A percentile compares a stretch with the other conserved stretches of the same genome.
These are phyloP conservation scores for Myxozyma udenii DNA, from an alignment of 805 yeast species.

Conservation along the genomic window DNA sequence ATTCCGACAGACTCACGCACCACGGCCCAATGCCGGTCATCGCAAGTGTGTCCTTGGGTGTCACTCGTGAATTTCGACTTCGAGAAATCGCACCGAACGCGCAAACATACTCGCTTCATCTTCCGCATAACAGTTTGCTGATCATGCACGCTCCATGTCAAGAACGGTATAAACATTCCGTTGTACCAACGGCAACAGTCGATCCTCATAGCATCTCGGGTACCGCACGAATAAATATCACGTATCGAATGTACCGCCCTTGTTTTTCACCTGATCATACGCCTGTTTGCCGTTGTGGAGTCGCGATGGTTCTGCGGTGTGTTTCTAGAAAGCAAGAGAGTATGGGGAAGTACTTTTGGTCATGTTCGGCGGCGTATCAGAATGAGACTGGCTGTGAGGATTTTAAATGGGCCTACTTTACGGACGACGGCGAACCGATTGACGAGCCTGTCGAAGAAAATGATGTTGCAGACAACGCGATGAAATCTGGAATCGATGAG, in stretches of 20 bases:
- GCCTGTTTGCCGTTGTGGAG: conserved; percentile 45
- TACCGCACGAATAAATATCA: conserved; percentile 55
- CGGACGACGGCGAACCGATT: conserved; percentile 20
- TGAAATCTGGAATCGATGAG: no score
- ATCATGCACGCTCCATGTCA: conserved; percentile 80
- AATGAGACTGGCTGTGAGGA: conserved; percentile 24
- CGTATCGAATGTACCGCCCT: conserved; percentile 56
- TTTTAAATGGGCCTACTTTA: conserved; percentile 21
- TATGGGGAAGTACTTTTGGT: conserved; percentile 30
- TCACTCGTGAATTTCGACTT: conserved; percentile 54
- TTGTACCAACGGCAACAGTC: conserved; percentile 46
- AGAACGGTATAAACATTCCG: conserved; percentile 67
- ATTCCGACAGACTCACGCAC: conserved; percentile 68
- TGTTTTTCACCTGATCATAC: conserved; percentile 40
- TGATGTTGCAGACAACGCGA: no score
- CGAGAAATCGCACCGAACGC: conserved; percentile 12
- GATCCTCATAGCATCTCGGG: conserved; percentile 51
- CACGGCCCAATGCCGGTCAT: conserved; percentile 70
- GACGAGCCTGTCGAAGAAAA: neutral
- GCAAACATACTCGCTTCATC: conserved; percentile 50
- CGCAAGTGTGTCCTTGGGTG: conserved; percentile 67
- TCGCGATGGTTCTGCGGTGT: conserved; percentile 32
- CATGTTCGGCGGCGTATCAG: conserved; percentile 29
- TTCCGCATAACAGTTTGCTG: conserved; percentile 66
- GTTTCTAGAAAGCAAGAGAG: conserved; percentile 16